phyloP scores from a whole-genome alignment of 371 early-diverging fungal species.

The Mucor lusitanicus region DNA sequence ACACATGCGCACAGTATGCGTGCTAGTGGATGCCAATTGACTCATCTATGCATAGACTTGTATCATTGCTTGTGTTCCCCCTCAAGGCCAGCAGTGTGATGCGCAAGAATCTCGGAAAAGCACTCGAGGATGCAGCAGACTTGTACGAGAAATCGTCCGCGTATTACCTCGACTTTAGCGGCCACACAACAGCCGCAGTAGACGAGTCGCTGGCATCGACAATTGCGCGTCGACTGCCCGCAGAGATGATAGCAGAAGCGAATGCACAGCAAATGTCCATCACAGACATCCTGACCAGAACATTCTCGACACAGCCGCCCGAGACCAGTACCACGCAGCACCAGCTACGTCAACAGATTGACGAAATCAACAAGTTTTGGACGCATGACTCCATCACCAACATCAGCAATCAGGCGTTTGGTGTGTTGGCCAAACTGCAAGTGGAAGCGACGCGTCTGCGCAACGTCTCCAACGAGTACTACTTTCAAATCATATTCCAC shows the following conservation, averaged over 20 bases:
- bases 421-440: constrained; percentile 28
- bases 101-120: constrained; percentile 38
- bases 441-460: constrained; percentile 33
- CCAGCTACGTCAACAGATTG: constrained; percentile 9
- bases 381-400: constrained; percentile 64
- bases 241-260: not conserved
- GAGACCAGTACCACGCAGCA: not conserved
- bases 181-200: constrained; percentile 1
- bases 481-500: constrained; percentile 23
- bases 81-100: constrained; percentile 32
- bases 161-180: constrained; percentile 29
- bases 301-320: constrained; percentile 13
- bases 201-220: constrained; percentile 2
- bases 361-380: constrained; percentile 8
- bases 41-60: constrained; percentile 9
- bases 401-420: constrained; percentile 26
- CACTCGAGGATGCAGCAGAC: constrained; percentile 38
- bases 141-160: constrained; percentile 33
- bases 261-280: not conserved
- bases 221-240: not conserved
- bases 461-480: constrained; percentile 39
- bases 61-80: constrained; percentile 39
- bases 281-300: not conserved
- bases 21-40: not conserved
- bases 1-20: not conserved